These are phyloP conservation scores for Ailanthus altissimus DNA, from an alignment of 345 rosid species.

Conservation along the genomic window DNA sequence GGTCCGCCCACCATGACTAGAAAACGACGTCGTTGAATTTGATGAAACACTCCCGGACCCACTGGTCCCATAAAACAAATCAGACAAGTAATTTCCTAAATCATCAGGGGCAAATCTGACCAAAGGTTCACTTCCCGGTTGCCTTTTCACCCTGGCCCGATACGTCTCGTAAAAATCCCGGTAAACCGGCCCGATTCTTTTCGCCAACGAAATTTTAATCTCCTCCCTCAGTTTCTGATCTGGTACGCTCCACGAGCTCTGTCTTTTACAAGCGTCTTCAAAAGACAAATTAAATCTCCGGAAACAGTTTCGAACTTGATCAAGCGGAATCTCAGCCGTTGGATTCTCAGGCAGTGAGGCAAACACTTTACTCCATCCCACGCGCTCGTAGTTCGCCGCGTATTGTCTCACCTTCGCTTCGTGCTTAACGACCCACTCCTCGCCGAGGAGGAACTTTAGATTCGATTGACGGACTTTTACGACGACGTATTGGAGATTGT, in stretches of 20 bases:
- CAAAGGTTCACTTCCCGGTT: conserved; percentile 18
- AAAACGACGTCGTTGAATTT: conserved; percentile 16
- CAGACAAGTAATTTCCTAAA: conserved; percentile 53
- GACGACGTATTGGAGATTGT: conserved; percentile 76
- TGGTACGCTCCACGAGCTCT: conserved; percentile 57
- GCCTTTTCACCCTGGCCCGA: conserved; percentile 27
- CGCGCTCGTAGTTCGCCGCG: conserved; percentile 59
- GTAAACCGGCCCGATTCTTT: conserved; percentile 47
- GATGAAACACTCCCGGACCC: conserved; percentile 45
- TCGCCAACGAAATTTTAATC: conserved; percentile 54
- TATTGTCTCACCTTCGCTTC: conserved; percentile 57
- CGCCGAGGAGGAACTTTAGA: conserved; percentile 54
- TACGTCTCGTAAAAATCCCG: conserved; percentile 47
- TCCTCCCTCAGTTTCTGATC: conserved; percentile 56
- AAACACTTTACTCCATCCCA: conserved; percentile 65
- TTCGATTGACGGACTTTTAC: conserved; percentile 58
- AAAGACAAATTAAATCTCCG: conserved; percentile 56
- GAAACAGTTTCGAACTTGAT: conserved; percentile 39
- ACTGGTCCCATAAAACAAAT: conserved; percentile 39
- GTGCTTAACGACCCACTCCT: conserved; percentile 61
- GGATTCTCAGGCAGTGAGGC: conserved; percentile 41
- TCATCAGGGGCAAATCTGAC: conserved; percentile 67
- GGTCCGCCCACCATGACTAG: conserved; percentile 14
- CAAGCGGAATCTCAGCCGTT: conserved; percentile 32
- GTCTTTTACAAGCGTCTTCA: conserved; percentile 57